Evolutionary conservation across 768 basidiomycete genomes (phyloP).

Genomic region (Phlebiopsis flavidoalba): DNA sequence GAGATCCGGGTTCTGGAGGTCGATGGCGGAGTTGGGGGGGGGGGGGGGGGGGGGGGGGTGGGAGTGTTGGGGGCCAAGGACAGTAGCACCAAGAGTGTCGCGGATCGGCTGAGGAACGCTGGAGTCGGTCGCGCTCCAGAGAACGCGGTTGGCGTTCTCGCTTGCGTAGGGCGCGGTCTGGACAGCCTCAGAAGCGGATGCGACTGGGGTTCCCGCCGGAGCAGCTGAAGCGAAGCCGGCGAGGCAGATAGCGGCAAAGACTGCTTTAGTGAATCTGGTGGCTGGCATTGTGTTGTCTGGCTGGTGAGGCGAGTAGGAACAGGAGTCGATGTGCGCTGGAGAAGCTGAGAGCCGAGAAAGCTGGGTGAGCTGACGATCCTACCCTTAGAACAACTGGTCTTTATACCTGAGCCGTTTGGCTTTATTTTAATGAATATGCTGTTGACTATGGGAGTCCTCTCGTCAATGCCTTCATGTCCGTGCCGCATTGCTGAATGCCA

Average conservation of each 20-base stretch:
- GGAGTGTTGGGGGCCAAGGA: constrained; percentile 27
- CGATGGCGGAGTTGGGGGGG: constrained; percentile 28
- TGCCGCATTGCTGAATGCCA: no score
- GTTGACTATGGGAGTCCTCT: no score
- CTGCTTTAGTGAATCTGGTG: constrained; percentile 14
- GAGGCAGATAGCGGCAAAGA: constrained; percentile 17
- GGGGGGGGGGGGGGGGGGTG: no score
- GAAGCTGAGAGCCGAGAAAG: neutral
- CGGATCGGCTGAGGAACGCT: constrained; percentile 14
- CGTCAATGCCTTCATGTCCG: no score
- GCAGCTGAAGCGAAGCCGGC: constrained; percentile 14
- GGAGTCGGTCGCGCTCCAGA: constrained; percentile 6
- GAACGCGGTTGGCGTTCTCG: constrained; percentile 10
- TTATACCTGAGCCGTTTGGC: neutral
- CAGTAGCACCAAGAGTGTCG: constrained; percentile 16
- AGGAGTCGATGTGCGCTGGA: neutral
- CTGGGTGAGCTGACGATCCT: neutral
- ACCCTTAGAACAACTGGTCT: neutral
- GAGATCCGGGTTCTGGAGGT: constrained; percentile 27
- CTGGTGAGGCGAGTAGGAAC: neutral
- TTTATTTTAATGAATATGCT: no score
- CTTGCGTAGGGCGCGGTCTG: constrained; percentile 10
- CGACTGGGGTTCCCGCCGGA: constrained; percentile 16
- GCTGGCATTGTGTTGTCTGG: constrained; percentile 4
- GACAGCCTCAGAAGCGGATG: constrained; percentile 2